phyloP scores from a whole-genome alignment of 1,284 basidiomycete genomes.

The Trichosporon asahii region DNA sequence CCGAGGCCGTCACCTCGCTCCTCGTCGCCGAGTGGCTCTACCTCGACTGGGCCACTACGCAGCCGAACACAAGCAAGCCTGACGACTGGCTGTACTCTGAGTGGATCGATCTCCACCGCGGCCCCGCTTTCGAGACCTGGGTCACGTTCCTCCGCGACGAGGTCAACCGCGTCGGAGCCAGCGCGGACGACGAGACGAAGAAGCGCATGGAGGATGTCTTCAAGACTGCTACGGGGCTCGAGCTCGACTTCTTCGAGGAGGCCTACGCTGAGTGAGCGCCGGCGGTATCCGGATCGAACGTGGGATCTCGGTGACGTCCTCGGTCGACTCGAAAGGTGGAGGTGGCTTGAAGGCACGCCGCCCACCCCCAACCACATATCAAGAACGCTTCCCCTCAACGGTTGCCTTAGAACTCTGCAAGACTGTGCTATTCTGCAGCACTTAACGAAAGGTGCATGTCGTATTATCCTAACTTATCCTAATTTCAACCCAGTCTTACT shows the following conservation, averaged over 20 bases:
- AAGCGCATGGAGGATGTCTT: slow-evolving; percentile 15
- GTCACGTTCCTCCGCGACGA: slow-evolving; percentile 18
- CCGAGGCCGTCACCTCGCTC: slow-evolving; percentile 16
- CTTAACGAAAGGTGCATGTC: neutral
- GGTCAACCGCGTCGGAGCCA: slow-evolving; percentile 17
- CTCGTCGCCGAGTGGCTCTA: slow-evolving; percentile 30
- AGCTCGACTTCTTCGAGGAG: slow-evolving; percentile 21
- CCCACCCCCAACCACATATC: too few species aligned
- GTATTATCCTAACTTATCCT: neutral
- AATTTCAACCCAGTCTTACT: neutral
- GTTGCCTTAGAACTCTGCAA: neutral
- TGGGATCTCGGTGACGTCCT: neutral
- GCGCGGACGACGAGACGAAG: neutral
- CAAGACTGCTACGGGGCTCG: slow-evolving; percentile 16
- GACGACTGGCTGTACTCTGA: slow-evolving; percentile 20
- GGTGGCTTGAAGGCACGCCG: too few species aligned
- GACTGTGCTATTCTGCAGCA: neutral
- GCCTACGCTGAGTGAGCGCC: slow-evolving; percentile 13
- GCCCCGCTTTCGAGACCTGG: slow-evolving; percentile 18
- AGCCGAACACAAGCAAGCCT: neutral
- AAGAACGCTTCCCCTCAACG: too few species aligned
- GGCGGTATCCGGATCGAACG: neutral
- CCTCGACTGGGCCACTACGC: slow-evolving; percentile 23
- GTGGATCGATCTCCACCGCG: slow-evolving; percentile 29
- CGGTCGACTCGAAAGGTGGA: neutral